phyloP scores from a whole-genome alignment of 192 early-diverging fungal genomes.

The Podila epicladia region DNA sequence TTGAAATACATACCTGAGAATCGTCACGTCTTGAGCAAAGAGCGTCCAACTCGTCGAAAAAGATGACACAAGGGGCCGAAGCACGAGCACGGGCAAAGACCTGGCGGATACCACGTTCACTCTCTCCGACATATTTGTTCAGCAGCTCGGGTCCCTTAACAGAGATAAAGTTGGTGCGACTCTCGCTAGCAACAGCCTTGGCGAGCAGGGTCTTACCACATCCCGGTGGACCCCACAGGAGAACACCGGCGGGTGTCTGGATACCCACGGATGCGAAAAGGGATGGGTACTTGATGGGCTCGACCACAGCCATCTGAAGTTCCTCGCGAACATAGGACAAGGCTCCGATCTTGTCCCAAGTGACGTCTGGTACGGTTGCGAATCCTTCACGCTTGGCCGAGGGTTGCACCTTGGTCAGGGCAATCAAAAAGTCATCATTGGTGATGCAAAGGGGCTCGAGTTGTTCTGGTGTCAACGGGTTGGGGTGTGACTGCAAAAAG shows the following conservation, averaged over 20 bases:
- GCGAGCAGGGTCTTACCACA: constrained; percentile 98
- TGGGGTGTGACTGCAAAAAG: constrained; percentile 76
- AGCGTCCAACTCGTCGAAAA: constrained; percentile 98
- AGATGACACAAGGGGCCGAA: constrained; percentile 95
- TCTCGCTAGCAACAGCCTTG: constrained; percentile 98
- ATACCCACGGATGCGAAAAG: constrained; percentile 91
- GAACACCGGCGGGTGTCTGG: constrained; percentile 88
- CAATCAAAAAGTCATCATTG: constrained; percentile 86
- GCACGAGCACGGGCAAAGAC: constrained; percentile 95
- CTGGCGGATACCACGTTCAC: constrained; percentile 94
- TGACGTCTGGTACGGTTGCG: constrained; percentile 95
- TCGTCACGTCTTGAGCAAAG: constrained; percentile 92
- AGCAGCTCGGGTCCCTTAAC: constrained; percentile 98
- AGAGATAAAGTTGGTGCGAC: constrained; percentile 97
- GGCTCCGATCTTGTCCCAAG: constrained; percentile 98
- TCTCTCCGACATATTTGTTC: constrained; percentile 99
- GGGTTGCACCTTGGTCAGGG: constrained; percentile 92
- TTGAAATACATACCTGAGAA: constrained; percentile 66
- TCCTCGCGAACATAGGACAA: constrained; percentile 87
- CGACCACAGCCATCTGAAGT: constrained; percentile 94
- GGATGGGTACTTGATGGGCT: constrained; percentile 93
- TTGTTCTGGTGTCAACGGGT: constrained; percentile 81
- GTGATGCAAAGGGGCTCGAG: constrained; percentile 86
- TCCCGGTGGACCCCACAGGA: constrained; percentile 98
- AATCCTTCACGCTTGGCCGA: constrained; percentile 98